Base-by-base conservation (phyloP, 148 eudicot genomes). In the Heliamphora exappendiculata region DNA sequence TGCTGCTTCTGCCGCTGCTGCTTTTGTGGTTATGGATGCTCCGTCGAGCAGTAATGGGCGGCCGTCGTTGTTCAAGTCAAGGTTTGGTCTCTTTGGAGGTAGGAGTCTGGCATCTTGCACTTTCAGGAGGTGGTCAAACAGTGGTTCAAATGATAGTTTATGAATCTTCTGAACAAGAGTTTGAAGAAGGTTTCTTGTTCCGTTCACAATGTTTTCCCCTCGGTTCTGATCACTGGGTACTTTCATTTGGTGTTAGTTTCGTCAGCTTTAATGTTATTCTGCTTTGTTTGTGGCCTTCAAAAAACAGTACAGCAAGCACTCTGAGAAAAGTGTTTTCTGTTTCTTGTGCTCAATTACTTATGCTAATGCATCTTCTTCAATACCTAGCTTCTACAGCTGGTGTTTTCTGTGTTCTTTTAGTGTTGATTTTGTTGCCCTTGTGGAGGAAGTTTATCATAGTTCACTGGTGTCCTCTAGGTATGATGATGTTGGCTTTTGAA, bases 21-120 rank as follows among this genome's bases (percentile, higher is more conserved):
- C 65, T 66, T 8, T 31, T 6, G 71, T 13, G 7, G 34, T 7
- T 22, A 11, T 9, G 17, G 74, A 71, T 51, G 69, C 73, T 70
- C 77, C 87, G 13, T 64, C 78, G 5, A 81, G 87, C 75, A 79
- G 83, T 72, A 81, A 69, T 79, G 84, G 80, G 16, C 83, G 90
- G 11, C 60, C 72, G 5, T 84, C 90, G 0, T 63, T 76, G 34
- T 85, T 84, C 54, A 89, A 82, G 81, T 49, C 87, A 13, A 90
- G 83, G 82, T 79, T 92, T 76, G 86, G 90, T 72, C 63, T 82
- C 81, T 80, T 89, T 39, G 82, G 86, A 72, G 88, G 88, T 63
- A 84, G 85, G 78, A 81, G 81, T 68, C 80, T 88, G 31, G 88
- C 77, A 41, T 76, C 88, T 9, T 84, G 90, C 68, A 84, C 94